A percentile compares a stretch with the other conserved stretches of the same genome.
These are phyloP conservation scores for Articulospora tetracladia DNA, from an alignment of 495 filamentous ascomycete genomes.

Conservation along the genomic window DNA sequence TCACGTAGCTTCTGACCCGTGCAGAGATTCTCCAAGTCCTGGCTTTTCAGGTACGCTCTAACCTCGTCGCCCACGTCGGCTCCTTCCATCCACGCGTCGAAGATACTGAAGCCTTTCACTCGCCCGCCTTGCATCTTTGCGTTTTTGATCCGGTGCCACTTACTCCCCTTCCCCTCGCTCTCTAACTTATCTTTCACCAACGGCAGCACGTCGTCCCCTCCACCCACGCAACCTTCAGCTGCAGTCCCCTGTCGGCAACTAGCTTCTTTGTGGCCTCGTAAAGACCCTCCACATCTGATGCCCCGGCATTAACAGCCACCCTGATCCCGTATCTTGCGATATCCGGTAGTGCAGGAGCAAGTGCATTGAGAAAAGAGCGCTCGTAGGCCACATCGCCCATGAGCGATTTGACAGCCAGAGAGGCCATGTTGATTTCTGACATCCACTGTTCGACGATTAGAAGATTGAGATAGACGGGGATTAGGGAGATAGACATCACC, in stretches of 20 bases:
- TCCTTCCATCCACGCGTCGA: conserved; percentile 8
- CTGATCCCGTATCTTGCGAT: conserved; percentile 50
- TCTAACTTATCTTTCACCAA: conserved; percentile 5
- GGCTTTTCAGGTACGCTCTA: neutral
- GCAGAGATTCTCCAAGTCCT: conserved; percentile 16
- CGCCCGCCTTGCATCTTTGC: neutral
- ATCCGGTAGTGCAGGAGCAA: conserved; percentile 47
- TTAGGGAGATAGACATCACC: conserved; percentile 56
- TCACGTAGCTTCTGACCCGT: conserved; percentile 8
- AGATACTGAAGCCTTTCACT: neutral
- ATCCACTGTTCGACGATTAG: conserved; percentile 44
- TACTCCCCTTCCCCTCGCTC: neutral
- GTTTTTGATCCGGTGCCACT: neutral
- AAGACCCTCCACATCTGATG: conserved; percentile 44
- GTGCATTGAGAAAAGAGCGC: conserved; percentile 46
- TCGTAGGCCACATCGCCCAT: conserved; percentile 34
- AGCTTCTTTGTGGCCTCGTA: conserved; percentile 41
- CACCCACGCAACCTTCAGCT: conserved; percentile 42
- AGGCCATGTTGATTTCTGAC: conserved; percentile 32
- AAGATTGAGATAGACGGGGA: conserved; percentile 44
- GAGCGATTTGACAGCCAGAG: neutral
- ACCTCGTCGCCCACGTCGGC: conserved; percentile 9
- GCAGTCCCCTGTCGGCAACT: conserved; percentile 24
- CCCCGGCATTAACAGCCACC: conserved; percentile 57
- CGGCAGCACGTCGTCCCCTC: conserved; percentile 34